A percentile compares a stretch with the other conserved stretches of the same genome.
phyloP scores from a whole-genome alignment of 345 rosid species.

The Nasturtium officinale region DNA sequence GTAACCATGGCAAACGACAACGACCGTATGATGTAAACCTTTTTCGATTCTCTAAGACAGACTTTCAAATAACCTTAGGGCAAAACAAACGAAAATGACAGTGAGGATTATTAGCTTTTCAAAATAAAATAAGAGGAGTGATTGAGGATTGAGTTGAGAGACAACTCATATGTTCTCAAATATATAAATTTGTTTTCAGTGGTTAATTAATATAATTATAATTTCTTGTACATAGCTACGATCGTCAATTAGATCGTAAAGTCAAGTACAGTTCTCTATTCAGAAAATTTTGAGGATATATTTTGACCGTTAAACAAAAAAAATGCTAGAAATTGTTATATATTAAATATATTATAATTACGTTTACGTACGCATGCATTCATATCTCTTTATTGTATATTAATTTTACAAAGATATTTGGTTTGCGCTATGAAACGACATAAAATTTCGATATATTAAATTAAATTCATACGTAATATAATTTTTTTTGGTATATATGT shows the following conservation, averaged over 20 bases:
- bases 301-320: not conserved
- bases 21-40: constrained; percentile 9
- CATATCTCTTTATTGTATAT: not conserved
- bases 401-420: not conserved
- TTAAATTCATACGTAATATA: not conserved
- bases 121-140: not conserved
- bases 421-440: not conserved
- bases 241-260: not conserved
- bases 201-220: not conserved
- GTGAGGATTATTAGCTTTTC: not conserved
- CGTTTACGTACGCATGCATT: not conserved
- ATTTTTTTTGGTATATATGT: not conserved
- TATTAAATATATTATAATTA: not conserved
- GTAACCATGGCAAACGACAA: constrained; percentile 29
- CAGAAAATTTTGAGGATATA: not conserved
- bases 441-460: not conserved
- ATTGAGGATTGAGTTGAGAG: constrained; percentile 7
- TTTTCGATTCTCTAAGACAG: constrained; percentile 18
- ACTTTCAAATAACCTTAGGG: constrained; percentile 20
- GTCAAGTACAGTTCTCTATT: not conserved
- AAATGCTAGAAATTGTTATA: not conserved
- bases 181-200: not conserved
- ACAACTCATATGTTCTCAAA: constrained; percentile 24
- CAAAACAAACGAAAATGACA: not conserved
- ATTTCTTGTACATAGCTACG: not conserved